Evolutionary conservation across 2,329 filamentous ascomycete genomes (phyloP).

Genomic region (Trichophyton rubrum): DNA sequence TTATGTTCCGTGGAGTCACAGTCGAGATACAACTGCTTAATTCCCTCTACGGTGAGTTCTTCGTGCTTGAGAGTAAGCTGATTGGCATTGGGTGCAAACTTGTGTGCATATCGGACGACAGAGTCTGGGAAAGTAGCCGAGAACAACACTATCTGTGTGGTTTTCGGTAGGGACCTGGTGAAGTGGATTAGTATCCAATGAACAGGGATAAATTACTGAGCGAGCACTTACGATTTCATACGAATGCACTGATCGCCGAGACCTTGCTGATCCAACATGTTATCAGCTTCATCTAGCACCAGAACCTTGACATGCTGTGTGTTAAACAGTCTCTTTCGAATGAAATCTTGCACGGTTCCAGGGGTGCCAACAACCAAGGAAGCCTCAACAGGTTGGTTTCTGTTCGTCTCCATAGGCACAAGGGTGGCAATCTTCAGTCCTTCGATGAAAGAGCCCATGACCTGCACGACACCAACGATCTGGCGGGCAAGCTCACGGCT

Average conservation of each 20-base stretch:
- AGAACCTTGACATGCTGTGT: constrained; percentile 61
- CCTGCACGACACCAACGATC: constrained; percentile 71
- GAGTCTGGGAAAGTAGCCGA: constrained; percentile 85
- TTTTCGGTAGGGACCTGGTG: constrained; percentile 55
- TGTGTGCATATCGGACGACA: constrained; percentile 69
- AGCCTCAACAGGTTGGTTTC: constrained; percentile 56
- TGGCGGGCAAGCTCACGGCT: constrained; percentile 91
- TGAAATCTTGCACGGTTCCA: constrained; percentile 79
- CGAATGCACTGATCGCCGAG: constrained; percentile 89
- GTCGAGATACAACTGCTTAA: constrained; percentile 96
- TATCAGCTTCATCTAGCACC: constrained; percentile 93
- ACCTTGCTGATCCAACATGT: constrained; percentile 94
- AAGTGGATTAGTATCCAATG: neutral
- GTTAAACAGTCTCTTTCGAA: constrained; percentile 65
- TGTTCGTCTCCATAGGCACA: constrained; percentile 60
- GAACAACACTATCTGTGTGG: constrained; percentile 82
- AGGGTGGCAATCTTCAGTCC: constrained; percentile 66
- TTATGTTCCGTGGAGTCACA: constrained; percentile 72
- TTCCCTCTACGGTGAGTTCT: constrained; percentile 90
- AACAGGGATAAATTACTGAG: neutral
- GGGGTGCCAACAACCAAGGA: constrained; percentile 87
- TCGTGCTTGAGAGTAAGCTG: constrained; percentile 77
- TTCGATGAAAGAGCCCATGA: constrained; percentile 73
- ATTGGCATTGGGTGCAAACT: constrained; percentile 77
- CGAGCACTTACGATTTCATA: constrained; percentile 60